Conservation (phyloP, 2,329 filamentous ascomycete species). For the Ceratocystis cubensis region DNA sequence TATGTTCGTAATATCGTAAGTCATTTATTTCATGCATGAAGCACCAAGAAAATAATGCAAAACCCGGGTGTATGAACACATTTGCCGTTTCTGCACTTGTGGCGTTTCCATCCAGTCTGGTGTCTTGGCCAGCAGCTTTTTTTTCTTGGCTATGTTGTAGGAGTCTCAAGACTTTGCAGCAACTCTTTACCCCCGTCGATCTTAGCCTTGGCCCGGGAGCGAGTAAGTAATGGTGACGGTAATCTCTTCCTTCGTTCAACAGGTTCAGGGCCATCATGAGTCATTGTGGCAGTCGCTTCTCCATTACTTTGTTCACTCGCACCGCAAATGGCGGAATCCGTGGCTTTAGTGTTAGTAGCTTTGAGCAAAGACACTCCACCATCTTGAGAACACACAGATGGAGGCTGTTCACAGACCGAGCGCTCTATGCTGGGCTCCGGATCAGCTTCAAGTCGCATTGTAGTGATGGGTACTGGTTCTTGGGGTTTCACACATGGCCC, state of each 20-base stretch:
- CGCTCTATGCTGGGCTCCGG: neutral
- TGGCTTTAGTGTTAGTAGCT: neutral
- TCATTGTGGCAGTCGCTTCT: neutral
- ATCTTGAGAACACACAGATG: neutral
- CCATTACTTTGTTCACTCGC: neutral
- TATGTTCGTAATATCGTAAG: conserved; percentile 12
- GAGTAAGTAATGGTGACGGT: conserved; percentile 14
- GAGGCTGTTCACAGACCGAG: neutral
- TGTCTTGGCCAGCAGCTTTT: neutral
- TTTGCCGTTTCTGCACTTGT: neutral
- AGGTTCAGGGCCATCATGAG: neutral
- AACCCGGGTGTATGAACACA: too few relatives aligned
- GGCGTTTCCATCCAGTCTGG: neutral
- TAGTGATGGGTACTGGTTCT: neutral
- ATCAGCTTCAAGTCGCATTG: neutral
- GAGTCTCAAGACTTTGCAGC: neutral
- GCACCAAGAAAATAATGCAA: neutral
- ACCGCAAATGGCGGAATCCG: neutral
- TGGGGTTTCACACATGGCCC: neutral
- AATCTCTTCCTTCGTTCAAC: neutral
- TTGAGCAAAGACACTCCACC: neutral
- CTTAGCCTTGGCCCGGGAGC: conserved; percentile 11
- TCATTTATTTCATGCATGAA: conserved; percentile 9
- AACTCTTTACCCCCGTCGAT: neutral
- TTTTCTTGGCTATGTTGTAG: neutral